Evolutionary conservation across 2,329 filamentous ascomycete genomes (phyloP).

Genomic region (Fusarium sp.): DNA sequence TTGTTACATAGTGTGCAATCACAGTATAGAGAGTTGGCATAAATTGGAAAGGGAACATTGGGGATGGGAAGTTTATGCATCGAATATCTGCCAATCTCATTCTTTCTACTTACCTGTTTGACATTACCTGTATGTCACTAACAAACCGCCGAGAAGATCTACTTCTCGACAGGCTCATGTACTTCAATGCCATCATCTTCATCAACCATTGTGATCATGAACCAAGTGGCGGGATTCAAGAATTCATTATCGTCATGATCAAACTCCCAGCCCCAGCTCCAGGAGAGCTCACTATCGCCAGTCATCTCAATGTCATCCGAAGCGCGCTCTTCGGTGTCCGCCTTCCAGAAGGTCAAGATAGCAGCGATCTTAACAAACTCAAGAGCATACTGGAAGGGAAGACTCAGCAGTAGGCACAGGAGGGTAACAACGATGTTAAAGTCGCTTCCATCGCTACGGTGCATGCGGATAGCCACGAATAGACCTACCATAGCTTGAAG

Average conservation of each 20-base stretch:
- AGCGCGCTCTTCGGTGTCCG: not conserved
- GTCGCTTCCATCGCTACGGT: not conserved
- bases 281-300: not conserved
- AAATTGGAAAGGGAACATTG: not conserved
- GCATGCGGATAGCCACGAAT: not conserved
- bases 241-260: not conserved
- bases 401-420: not conserved
- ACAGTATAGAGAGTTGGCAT: not conserved
- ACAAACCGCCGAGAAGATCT: not conserved
- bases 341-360: constrained; percentile 14
- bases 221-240: not conserved
- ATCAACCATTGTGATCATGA: not conserved
- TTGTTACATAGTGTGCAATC: not conserved
- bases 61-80: too few relatives aligned
- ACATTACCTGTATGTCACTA: not conserved
- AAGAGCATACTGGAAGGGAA: constrained; percentile 6
- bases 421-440: not conserved
- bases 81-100: not conserved
- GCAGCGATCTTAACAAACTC: constrained; percentile 22
- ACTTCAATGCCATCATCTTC: not conserved
- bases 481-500: not conserved
- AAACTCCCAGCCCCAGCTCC: not conserved
- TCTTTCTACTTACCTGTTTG: not conserved
- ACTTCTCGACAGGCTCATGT: not conserved
- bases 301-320: constrained; percentile 1